phyloP scores from a whole-genome alignment of 1,284 basidiomycete species.

The Ganoderma sp. region DNA sequence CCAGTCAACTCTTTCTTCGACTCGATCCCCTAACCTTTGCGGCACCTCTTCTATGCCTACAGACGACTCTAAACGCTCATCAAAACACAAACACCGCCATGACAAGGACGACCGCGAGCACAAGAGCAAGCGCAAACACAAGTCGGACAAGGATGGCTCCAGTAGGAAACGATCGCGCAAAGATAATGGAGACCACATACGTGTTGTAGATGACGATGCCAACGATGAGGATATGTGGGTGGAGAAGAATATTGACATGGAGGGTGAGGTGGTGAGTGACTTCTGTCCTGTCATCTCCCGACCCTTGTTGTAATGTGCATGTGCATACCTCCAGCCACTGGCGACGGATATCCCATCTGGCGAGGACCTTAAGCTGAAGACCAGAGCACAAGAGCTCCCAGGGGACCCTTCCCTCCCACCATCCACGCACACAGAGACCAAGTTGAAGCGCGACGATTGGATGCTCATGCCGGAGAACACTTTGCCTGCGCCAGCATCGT shows the following conservation, averaged over 20 bases:
- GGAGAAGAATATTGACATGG: conserved; percentile 85
- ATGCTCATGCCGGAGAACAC: conserved; percentile 70
- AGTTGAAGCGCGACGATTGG: conserved; percentile 83
- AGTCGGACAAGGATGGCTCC: conserved; percentile 47
- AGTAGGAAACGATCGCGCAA: conserved; percentile 46
- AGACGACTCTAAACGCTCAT: conserved; percentile 34
- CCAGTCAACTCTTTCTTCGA: neutral
- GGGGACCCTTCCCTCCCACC: conserved; percentile 54
- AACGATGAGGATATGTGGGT: conserved; percentile 81
- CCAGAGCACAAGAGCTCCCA: conserved; percentile 54
- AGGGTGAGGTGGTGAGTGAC: conserved; percentile 67
- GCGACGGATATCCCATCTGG: conserved; percentile 80
- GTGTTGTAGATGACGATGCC: conserved; percentile 71
- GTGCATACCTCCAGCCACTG: conserved; percentile 53
- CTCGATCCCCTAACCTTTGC: neutral
- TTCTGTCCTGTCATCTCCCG: neutral
- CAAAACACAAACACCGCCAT: conserved; percentile 46
- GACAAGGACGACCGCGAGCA: conserved; percentile 48
- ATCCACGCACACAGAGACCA: conserved; percentile 50
- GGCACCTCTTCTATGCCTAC: conserved; percentile 22
- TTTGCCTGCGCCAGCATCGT: conserved; percentile 35
- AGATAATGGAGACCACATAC: conserved; percentile 41
- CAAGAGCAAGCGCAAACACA: conserved; percentile 57
- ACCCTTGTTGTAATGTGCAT: conserved; percentile 9
- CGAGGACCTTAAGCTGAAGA: conserved; percentile 72